These are phyloP conservation scores for Claviceps sp. DNA, from an alignment of 2,329 filamentous ascomycete species.

Conservation along the genomic window DNA sequence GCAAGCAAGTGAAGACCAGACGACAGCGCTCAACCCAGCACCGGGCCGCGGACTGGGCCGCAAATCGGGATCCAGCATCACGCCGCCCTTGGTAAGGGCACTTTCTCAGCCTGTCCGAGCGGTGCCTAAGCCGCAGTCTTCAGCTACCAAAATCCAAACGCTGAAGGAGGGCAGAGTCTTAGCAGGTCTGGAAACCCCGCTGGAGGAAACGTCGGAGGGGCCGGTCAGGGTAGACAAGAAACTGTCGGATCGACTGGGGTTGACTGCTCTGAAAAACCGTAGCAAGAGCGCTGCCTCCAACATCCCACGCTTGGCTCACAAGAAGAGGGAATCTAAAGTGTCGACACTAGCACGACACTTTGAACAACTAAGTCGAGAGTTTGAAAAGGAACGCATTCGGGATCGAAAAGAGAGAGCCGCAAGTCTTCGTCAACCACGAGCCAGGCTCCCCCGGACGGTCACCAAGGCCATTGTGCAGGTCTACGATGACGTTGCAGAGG, in stretches of 20 bases:
- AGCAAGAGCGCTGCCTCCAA: slow-evolving; percentile 52
- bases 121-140: slow-evolving; percentile 32
- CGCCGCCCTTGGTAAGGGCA: slow-evolving; percentile 40
- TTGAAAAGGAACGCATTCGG: slow-evolving; percentile 82
- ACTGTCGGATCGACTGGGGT: slow-evolving; percentile 57
- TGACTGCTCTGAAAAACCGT: slow-evolving; percentile 49
- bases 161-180: slow-evolving; percentile 21
- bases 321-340: slow-evolving; percentile 63
- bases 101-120: slow-evolving; percentile 37
- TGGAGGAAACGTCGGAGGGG: slow-evolving; percentile 21
- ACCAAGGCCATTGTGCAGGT: slow-evolving; percentile 96
- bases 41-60: slow-evolving; percentile 28
- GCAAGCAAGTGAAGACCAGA: slow-evolving; percentile 13
- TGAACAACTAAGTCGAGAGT: slow-evolving; percentile 90
- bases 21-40: slow-evolving; percentile 13
- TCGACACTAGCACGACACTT: slow-evolving; percentile 91
- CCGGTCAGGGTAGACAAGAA: slow-evolving; percentile 54
- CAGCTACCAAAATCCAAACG: slow-evolving; percentile 27
- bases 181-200: slow-evolving; percentile 10
- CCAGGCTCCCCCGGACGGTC: slow-evolving; percentile 71
- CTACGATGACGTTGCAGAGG: slow-evolving; percentile 85
- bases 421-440: slow-evolving; percentile 59
- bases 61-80: slow-evolving; percentile 30
- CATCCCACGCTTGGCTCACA: slow-evolving; percentile 77
- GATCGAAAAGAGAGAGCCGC: slow-evolving; percentile 73